phyloP scores from a whole-genome alignment of 2,329 filamentous ascomycete species.

The Lasiodiplodia sp. region DNA sequence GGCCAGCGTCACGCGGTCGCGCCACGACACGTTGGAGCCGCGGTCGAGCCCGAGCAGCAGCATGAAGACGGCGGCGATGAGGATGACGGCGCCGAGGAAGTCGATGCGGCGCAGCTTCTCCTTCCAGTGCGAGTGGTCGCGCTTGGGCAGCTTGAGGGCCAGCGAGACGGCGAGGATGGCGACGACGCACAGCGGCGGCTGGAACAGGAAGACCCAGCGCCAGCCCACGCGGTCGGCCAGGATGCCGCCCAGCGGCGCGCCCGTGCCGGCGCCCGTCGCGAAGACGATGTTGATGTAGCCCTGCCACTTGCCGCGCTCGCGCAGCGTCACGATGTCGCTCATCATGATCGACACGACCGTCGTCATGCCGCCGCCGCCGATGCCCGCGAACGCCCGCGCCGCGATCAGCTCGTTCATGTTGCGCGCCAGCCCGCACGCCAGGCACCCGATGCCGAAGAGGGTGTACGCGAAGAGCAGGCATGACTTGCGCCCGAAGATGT shows the following conservation, averaged over 20 bases:
- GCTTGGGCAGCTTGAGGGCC: conserved; percentile 67
- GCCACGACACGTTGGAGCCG: conserved; percentile 76
- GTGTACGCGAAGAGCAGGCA: conserved; percentile 70
- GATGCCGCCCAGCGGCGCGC: conserved; percentile 74
- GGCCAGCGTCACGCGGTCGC: conserved; percentile 62
- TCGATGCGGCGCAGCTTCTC: conserved; percentile 73
- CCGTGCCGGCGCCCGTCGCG: conserved; percentile 70
- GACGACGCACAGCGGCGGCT: conserved; percentile 71
- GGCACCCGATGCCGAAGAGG: conserved; percentile 70
- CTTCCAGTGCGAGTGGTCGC: conserved; percentile 67
- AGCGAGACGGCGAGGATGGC: conserved; percentile 70
- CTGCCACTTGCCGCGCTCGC: conserved; percentile 76
- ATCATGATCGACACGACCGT: conserved; percentile 73
- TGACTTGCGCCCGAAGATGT: conserved; percentile 74
- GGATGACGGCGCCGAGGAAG: conserved; percentile 72
- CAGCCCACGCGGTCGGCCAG: conserved; percentile 77
- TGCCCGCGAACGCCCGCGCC: conserved; percentile 67
- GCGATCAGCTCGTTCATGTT: conserved; percentile 71
- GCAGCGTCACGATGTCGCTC: conserved; percentile 73
- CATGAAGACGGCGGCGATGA: conserved; percentile 70
- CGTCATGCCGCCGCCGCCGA: conserved; percentile 76
- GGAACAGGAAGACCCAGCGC: conserved; percentile 77
- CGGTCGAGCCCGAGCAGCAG: conserved; percentile 75
- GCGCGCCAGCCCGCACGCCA: conserved; percentile 68
- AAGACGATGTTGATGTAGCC: conserved; percentile 77